Percentiles rank a stretch among this genome's conserved stretches.
phyloP scores from a whole-genome alignment of 2,329 filamentous ascomycete genomes.

The Verticillium klebahnii region DNA sequence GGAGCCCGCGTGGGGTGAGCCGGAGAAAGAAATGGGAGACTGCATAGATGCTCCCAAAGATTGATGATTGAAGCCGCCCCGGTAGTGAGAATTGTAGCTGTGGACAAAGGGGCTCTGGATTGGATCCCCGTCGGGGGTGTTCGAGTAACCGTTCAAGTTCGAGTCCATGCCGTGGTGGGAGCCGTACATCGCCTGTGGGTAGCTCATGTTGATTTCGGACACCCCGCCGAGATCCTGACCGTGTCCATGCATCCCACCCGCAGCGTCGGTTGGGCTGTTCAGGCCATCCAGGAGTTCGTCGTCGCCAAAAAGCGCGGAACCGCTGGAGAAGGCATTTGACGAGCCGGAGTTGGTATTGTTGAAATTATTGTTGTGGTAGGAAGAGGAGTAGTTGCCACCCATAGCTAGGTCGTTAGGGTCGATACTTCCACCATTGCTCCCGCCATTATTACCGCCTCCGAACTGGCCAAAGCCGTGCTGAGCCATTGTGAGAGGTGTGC shows the following conservation, averaged over 20 bases:
- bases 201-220: constrained; percentile 53
- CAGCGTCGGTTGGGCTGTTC: constrained; percentile 47
- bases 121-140: constrained; percentile 85
- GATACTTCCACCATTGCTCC: constrained; percentile 47
- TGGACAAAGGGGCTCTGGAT: constrained; percentile 87
- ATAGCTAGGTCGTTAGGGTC: constrained; percentile 84
- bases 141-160: constrained; percentile 78
- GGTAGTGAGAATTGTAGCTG: constrained; percentile 73
- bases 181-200: constrained; percentile 47
- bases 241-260: constrained; percentile 46
- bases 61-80: constrained; percentile 58
- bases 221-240: constrained; percentile 54
- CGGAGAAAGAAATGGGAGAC: constrained; percentile 45
- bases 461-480: constrained; percentile 55
- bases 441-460: constrained; percentile 46
- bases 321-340: constrained; percentile 69
- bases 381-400: constrained; percentile 53
- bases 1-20: constrained; percentile 42
- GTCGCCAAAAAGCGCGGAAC: constrained; percentile 75
- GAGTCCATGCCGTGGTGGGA: constrained; percentile 59
- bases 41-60: constrained; percentile 51
- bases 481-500: constrained; percentile 37
- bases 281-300: constrained; percentile 82
- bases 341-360: constrained; percentile 54
- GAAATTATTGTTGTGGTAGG: constrained; percentile 50